phyloP scores from a whole-genome alignment of 106 monocot species.

The Amphibolis antarctica region DNA sequence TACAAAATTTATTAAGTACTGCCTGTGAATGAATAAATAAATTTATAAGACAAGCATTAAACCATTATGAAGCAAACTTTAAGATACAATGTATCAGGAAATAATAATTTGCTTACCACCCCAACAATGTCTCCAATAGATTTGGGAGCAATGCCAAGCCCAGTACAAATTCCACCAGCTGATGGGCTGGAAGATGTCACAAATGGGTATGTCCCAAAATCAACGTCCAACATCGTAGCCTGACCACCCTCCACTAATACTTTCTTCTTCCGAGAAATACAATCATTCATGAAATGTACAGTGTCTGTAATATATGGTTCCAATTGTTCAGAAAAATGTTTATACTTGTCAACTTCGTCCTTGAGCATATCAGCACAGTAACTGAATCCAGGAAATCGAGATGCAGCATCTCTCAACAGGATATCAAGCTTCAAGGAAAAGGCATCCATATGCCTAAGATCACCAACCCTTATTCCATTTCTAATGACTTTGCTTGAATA shows the following conservation, averaged over 20 bases:
- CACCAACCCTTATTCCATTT: slow-evolving; percentile 76
- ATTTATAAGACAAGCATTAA: too few species aligned
- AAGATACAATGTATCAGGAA: not conserved
- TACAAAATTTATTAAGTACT: not conserved
- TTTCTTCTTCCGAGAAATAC: slow-evolving; percentile 58
- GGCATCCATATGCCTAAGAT: slow-evolving; percentile 79
- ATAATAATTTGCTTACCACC: slow-evolving; percentile 39
- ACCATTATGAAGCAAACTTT: not conserved
- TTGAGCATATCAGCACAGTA: slow-evolving; percentile 41
- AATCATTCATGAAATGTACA: slow-evolving; percentile 62
- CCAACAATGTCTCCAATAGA: slow-evolving; percentile 76
- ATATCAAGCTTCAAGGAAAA: slow-evolving; percentile 63
- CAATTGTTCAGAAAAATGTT: slow-evolving; percentile 55
- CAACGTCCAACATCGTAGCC: slow-evolving; percentile 94
- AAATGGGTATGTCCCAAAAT: slow-evolving; percentile 97
- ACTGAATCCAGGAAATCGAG: slow-evolving; percentile 59
- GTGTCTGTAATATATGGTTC: slow-evolving; percentile 81
- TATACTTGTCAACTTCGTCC: slow-evolving; percentile 72
- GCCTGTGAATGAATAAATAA: not conserved
- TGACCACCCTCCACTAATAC: slow-evolving; percentile 97
- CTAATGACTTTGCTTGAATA: slow-evolving; percentile 84
- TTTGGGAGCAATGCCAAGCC: slow-evolving; percentile 85
- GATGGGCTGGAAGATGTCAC: slow-evolving; percentile 97
- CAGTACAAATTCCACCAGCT: slow-evolving; percentile 92
- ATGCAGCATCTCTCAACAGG: slow-evolving; percentile 66